Conservation (phyloP, 169 alveolate species). For the Cryptosporidium meleagridis region DNA sequence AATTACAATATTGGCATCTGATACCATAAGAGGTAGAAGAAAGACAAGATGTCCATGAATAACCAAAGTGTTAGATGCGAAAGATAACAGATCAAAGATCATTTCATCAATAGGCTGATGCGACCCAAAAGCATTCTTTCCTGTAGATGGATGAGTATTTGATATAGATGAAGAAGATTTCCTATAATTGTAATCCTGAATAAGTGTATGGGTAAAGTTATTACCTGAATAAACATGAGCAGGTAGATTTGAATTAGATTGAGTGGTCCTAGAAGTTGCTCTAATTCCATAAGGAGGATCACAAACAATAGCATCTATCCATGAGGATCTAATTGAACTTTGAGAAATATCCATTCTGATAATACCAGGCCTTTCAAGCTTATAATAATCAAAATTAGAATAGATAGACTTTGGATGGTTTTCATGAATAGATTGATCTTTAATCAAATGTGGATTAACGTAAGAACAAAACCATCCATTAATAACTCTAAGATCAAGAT, state of each 20-base stretch:
- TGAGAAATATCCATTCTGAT: conserved; percentile 77
- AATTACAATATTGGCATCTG: conserved; percentile 4
- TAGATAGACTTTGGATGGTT: conserved; percentile 81
- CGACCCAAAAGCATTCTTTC: background rate
- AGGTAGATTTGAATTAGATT: background rate
- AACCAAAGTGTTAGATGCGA: conserved; percentile 81
- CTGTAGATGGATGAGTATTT: background rate
- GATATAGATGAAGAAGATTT: background rate
- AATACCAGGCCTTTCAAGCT: conserved; percentile 86
- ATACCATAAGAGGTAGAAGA: conserved; percentile 79
- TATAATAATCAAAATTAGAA: conserved; percentile 88
- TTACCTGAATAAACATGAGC: background rate
- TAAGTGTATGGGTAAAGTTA: background rate
- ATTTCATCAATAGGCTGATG: conserved; percentile 54
- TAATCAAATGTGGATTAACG: conserved; percentile 82
- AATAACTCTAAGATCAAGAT: conserved; percentile 93
- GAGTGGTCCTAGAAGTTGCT: conserved; percentile 84
- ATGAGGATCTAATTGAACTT: conserved; percentile 72
- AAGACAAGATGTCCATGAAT: conserved; percentile 84
- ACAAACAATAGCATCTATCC: conserved; percentile 95
- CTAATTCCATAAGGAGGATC: conserved; percentile 98
- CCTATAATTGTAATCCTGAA: conserved; percentile 25
- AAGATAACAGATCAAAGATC: conserved; percentile 76
- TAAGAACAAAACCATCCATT: conserved; percentile 87
- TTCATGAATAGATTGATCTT: conserved; percentile 72